Percentiles rank a stretch among this genome's conserved stretches.
phyloP scores from a whole-genome alignment of 2,329 filamentous ascomycete species.

The Whalleya microplaca region DNA sequence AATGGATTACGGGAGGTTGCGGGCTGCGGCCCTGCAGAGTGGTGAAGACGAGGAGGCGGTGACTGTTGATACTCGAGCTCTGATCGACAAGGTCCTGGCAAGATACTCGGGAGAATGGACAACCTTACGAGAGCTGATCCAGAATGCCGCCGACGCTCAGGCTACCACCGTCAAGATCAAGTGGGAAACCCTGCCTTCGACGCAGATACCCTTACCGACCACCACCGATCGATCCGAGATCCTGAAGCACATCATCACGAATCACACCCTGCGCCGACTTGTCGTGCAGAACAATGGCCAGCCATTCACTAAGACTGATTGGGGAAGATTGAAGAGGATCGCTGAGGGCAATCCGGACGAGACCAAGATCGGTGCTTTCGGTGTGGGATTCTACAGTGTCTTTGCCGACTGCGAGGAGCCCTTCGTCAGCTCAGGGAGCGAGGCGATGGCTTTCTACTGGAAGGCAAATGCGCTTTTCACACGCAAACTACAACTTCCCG shows the following conservation, averaged over 20 bases:
- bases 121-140: conserved; percentile 87
- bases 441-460: conserved; percentile 99
- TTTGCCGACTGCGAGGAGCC: conserved; percentile 98
- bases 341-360: conserved; percentile 99
- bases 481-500: conserved; percentile 75
- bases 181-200: conserved; percentile 88
- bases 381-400: conserved; percentile 97
- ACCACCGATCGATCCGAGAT: conserved; percentile 70
- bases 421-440: conserved; percentile 88
- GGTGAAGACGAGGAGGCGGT: conserved; percentile 95
- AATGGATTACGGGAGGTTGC: conserved; percentile 77
- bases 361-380: conserved; percentile 98
- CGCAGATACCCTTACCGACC: conserved; percentile 70
- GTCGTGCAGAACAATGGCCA: conserved; percentile 92
- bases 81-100: conserved; percentile 97
- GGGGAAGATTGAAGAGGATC: conserved; percentile 91
- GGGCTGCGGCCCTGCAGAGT: conserved; percentile 83
- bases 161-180: conserved; percentile 87
- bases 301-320: conserved; percentile 87
- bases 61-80: conserved; percentile 92
- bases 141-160: conserved; percentile 97
- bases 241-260: conserved; percentile 79
- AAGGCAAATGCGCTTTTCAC: conserved; percentile 98
- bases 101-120: conserved; percentile 97
- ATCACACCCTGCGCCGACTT: conserved; percentile 86